Base-by-base conservation (phyloP, 208 protist genomes). In the Trypanosoma brucei region DNA sequence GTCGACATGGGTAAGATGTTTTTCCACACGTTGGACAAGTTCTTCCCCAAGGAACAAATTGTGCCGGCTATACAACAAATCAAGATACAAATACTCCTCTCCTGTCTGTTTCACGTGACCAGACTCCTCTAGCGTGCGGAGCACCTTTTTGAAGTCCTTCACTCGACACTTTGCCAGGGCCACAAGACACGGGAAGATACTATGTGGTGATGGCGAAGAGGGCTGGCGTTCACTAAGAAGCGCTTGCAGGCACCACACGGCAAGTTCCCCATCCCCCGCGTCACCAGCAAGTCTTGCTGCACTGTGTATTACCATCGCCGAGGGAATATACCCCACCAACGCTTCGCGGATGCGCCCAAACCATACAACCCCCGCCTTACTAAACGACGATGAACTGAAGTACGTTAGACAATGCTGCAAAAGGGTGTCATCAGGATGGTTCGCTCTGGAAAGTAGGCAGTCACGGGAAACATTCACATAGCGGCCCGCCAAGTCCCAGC, bases 51-150 rank as follows among this genome's bases (percentile, higher is more conserved):
- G 84, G 36, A 72, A 70, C 1, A 81, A 54, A 49, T 62, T 81
- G 59, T 72, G 77, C 36, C 84, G 79, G 46, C 70, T 77, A 74
- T 88, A 75, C 55, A 90, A 64, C 55, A 94, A 78, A 30, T 78
- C 64, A n/a, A 90, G 55, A 37, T 83, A 79, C 35, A 91, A 68
- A 4, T 63, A 45, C 61, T 91, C 76, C 68, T 94, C 88, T 33
- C 60, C 67, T 1, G 56, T 79, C 1, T 78, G 61, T 5, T 52
- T n/a, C 46, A 91, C 61, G 35, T 90, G 65, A 45, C 65, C 74
- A 59, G 84, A 88, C 42, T 78, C 65, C 22, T 72, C 63, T 33
- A 91, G 63, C 3, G 78, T 83, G 36, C 78, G 64, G 55, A 91
- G 55, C 22, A 94, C 65, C 53, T 81, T 71, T 14, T 77, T 68